Evolutionary conservation across 257 asterid genomes (phyloP).

Genomic region (Prunella vulgaris): DNA sequence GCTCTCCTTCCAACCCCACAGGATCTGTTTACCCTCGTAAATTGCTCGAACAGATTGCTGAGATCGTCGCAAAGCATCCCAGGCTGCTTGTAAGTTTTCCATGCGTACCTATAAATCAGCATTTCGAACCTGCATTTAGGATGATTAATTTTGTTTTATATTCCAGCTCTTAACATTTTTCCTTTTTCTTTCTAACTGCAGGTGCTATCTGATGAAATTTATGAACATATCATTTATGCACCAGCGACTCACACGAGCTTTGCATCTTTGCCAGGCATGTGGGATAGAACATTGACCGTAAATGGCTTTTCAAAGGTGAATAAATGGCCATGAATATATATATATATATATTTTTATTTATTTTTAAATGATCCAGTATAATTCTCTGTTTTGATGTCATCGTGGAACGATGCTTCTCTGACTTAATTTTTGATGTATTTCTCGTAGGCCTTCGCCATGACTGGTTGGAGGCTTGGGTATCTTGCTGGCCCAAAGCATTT

Average conservation of each 20-base stretch:
- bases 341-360: no score
- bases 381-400: neutral
- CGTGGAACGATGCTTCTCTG: neutral
- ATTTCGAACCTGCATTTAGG: neutral
- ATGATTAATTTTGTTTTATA: constrained; percentile 2
- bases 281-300: constrained; percentile 91
- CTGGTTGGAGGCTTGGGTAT: constrained; percentile 98
- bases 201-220: constrained; percentile 96
- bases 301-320: constrained; percentile 97
- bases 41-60: constrained; percentile 86
- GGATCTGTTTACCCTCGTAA: constrained; percentile 89
- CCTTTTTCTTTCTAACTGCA: constrained; percentile 27
- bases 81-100: constrained; percentile 69
- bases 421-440: constrained; percentile 8
- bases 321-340: constrained; percentile 24
- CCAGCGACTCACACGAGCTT: constrained; percentile 97
- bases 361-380: neutral
- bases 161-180: neutral
- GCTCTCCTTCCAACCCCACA: constrained; percentile 98
- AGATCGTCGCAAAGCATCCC: constrained; percentile 82
- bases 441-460: constrained; percentile 85
- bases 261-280: constrained; percentile 96
- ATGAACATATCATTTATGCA: constrained; percentile 88
- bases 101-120: neutral
- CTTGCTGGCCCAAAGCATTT: constrained; percentile 95